Base-by-base conservation (phyloP, 768 basidiomycete species). In the Xanthoconium stramineum region DNA sequence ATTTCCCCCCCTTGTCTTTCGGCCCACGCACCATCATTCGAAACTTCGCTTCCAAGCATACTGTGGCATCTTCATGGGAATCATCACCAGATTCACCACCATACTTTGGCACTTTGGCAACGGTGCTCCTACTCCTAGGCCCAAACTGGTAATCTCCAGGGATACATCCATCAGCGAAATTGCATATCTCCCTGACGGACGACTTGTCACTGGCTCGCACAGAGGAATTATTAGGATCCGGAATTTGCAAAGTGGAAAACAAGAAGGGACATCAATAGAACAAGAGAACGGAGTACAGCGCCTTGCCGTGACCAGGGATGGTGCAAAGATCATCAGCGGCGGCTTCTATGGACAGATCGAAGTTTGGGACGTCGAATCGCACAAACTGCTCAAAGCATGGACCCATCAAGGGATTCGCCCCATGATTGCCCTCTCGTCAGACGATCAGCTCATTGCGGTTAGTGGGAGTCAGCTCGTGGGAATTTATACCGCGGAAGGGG, bases 151-250 rank as follows among this genome's bases (percentile, higher is more conserved):
- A 4, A 24, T 24, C 24, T 24, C 24, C 24, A 2, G 24, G 24
- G 24, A 4, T 24, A 24, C 24, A 24, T 24, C 24, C 24, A 24
- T 4, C 24, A 24, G 2, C 24, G 24, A 24, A 24, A 2, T 61
- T 7, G 33, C 24, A 14, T 61, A 17, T 29, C 43, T 62, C 32
- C 60, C 20, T 10, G 61, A 49, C 5, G 56, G 59, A 28, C 40
- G 17, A 32, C 55, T 61, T n/a, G 55, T 49, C 12, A 53, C 47
- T 12, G 20, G 50, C 19, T 60, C 14, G 24, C 30, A 54, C 5
- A 24, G 44, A 11, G 19, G 7, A 33, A 0, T 4, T 13, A 8
- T 47, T 1, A 38, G 13, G 9, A 5, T 56, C 14, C 59, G 53
- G 57, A 30, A 56, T 42, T 17, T 59, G 15, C 54, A 53, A 37